Base-by-base conservation (phyloP, 2,329 filamentous ascomycete species). In the Fusarium sp. region DNA sequence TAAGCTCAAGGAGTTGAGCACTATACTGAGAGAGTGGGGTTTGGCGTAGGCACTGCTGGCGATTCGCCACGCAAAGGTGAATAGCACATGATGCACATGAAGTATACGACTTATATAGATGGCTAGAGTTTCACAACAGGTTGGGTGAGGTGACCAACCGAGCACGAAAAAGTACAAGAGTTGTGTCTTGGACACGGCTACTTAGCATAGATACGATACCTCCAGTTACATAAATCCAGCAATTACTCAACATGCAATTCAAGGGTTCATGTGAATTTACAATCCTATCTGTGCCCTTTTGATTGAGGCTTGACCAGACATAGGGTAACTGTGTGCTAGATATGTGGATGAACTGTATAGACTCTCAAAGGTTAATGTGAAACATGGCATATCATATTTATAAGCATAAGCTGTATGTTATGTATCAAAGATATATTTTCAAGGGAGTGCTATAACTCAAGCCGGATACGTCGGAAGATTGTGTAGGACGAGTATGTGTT, bases 1-100 rank as follows among this genome's bases (percentile, higher is more conserved):
- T 5, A 75, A 78, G 17, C 67, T 83, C 11, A 80, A 79, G 21
- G 77, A 82, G 49, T 64, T 83, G 5, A 69, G 67, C 15, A 57
- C 47, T 14, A 69, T 67, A 43, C 15, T 69, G 19, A 64, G 44
- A n/a, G 52, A 60, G 20, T 52, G 36, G 39, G 20, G 30, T 10
- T 36, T 67, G 38, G 64, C 24, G 34, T 67, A 48, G 40, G 14
- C 23, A 28, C 21, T 4, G 32, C 43, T 23, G 6, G 30, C 10
- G 12, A 36, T 14, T 4, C 3, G 19, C 23, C 24, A n/a, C 19
- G 12, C 7, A 26, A 21, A 14, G 19, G 19, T 17, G 19, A 49
- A 36, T 23, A 21, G 15, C 17, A 32, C 14, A 52, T 7, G 26
- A 26, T 20, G 20, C 14, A 50, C 17, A 58, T 28, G 50, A 62